A percentile compares a stretch with the other conserved stretches of the same genome.
Evolutionary conservation across 2,329 filamentous ascomycete genomes (phyloP).

Genomic region (Paecilomyces dactylethromorphus): DNA sequence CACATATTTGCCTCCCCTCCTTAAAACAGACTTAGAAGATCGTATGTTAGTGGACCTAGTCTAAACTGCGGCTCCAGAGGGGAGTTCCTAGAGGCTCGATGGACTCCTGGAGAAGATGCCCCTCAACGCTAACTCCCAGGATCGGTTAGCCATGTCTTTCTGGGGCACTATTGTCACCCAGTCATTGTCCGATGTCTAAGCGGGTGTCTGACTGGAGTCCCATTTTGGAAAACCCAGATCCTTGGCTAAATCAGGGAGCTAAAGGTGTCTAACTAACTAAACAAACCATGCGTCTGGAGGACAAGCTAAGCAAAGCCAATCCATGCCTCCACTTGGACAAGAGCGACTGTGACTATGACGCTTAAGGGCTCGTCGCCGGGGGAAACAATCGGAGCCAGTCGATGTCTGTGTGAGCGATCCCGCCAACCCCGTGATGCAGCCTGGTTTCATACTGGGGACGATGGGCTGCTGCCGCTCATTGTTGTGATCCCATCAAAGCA

Average conservation of each 20-base stretch:
- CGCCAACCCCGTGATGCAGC: not conserved
- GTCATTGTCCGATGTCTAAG: not conserved
- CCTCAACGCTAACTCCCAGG: not conserved
- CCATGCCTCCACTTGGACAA: not conserved
- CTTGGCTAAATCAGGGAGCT: not conserved
- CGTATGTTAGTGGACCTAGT: not conserved
- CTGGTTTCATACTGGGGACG: not conserved
- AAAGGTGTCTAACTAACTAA: not conserved
- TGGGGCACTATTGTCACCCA: not conserved
- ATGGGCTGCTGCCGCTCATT: not conserved
- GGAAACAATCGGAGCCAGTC: not conserved
- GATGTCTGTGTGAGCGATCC: not conserved
- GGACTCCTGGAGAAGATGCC: not conserved
- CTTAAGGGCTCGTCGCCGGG: not conserved
- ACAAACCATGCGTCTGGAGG: not conserved
- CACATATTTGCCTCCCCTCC: not conserved
- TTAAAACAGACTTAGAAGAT: not conserved
- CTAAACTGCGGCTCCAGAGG: not conserved
- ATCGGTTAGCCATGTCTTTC: constrained; percentile 1
- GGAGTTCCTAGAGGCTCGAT: not conserved
- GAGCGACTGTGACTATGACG: not conserved
- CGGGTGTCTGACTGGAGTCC: not conserved
- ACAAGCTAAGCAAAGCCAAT: not conserved
- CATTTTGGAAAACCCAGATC: not conserved
- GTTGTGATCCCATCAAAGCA: not conserved